phyloP scores from a whole-genome alignment of 31 red algal species.

The Porphyra umbilicalis region DNA sequence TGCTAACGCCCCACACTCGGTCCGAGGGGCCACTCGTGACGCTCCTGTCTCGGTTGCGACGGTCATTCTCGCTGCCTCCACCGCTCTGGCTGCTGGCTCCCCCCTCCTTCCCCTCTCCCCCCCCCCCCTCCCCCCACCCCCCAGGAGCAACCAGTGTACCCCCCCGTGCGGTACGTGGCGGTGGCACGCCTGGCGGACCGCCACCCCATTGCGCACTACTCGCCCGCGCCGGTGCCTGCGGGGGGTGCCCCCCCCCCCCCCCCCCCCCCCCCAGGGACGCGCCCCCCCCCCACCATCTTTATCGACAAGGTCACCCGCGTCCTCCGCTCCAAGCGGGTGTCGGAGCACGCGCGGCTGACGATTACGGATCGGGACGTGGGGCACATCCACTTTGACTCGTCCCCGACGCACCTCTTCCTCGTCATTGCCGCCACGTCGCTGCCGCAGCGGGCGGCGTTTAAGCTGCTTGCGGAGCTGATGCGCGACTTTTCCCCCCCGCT shows the following conservation, averaged over 20 bases:
- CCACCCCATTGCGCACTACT: background rate
- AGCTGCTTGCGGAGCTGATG: constrained; percentile 20
- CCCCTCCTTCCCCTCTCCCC: background rate
- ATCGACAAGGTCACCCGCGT: constrained; percentile 28
- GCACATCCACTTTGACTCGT: constrained; percentile 55
- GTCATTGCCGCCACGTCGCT: constrained; percentile 26
- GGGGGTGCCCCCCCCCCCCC: background rate
- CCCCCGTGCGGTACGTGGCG: background rate
- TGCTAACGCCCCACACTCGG: no score
- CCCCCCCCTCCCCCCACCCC: background rate
- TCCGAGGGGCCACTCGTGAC: no score
- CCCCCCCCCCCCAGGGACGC: background rate
- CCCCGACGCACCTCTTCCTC: constrained; percentile 34
- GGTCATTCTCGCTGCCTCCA: no score
- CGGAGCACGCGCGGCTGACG: constrained; percentile 41
- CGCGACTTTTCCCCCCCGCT: constrained; percentile 7
- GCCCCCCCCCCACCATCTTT: background rate
- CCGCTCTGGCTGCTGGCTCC: background rate
- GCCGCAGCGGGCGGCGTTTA: constrained; percentile 37
- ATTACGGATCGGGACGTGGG: constrained; percentile 41
- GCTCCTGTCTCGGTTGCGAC: no score
- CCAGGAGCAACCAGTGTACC: background rate
- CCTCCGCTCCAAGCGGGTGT: constrained; percentile 9
- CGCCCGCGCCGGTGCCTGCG: background rate
- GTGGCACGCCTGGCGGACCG: constrained; percentile 1